Conservation (phyloP, 352 stramenopile species). For the Phytophthora sp. region DNA sequence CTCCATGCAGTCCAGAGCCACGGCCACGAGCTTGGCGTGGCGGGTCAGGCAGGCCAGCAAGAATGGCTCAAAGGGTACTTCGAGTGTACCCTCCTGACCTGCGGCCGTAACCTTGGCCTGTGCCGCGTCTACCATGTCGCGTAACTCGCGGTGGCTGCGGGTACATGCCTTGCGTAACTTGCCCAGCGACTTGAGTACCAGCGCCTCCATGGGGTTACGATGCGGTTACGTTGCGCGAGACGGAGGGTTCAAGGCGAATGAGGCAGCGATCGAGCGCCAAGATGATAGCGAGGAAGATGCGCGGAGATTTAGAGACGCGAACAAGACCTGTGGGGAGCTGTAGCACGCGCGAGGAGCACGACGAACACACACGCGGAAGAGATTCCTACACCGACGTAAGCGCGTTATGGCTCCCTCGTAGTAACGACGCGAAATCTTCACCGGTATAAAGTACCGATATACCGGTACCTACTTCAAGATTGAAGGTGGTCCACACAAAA, state of each 20-base stretch:
- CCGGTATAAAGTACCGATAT: slow-evolving; percentile 9
- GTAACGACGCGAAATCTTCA: slow-evolving; percentile 35
- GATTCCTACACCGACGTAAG: slow-evolving; percentile 1
- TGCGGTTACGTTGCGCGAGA: slow-evolving; percentile 5
- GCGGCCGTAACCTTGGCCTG: slow-evolving; percentile 49
- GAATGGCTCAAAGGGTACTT: slow-evolving; percentile 81
- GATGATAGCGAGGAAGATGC: background rate
- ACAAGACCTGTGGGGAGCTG: too few species aligned
- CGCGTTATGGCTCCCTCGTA: slow-evolving; percentile 6
- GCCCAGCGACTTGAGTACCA: slow-evolving; percentile 72
- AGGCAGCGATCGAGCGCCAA: slow-evolving; percentile 2
- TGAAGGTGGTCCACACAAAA: background rate
- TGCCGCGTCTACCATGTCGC: slow-evolving; percentile 68
- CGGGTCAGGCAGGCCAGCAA: slow-evolving; percentile 75
- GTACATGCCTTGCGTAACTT: slow-evolving; percentile 83
- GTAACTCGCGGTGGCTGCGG: slow-evolving; percentile 77
- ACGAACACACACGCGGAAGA: background rate
- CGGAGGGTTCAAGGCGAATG: background rate
- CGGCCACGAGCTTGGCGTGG: slow-evolving; percentile 75
- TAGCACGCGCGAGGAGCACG: background rate
- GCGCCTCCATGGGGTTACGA: slow-evolving; percentile 55
- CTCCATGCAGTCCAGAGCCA: slow-evolving; percentile 90
- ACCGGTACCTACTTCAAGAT: slow-evolving; percentile 1
- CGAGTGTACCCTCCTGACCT: slow-evolving; percentile 33
- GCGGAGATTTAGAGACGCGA: background rate